A percentile compares a stretch with the other conserved stretches of the same genome.
phyloP scores from a whole-genome alignment of 148 eudicot genomes.

The Chenopodium suecicum region DNA sequence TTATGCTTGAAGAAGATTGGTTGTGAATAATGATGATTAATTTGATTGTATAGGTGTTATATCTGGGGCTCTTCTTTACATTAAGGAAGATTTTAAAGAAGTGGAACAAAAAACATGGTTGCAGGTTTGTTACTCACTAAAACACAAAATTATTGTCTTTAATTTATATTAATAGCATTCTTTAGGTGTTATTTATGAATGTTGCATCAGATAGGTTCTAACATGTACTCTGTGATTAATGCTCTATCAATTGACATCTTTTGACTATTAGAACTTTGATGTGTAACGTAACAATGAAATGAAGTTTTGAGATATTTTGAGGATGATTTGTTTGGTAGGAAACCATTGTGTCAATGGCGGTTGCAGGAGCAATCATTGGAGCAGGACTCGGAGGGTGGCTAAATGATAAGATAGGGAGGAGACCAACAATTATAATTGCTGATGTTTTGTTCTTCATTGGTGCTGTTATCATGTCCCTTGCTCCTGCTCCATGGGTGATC shows the following conservation, averaged over 20 bases:
- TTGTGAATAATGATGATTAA: not conserved
- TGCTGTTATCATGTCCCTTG: conserved; percentile 39
- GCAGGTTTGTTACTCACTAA: conserved; percentile 18
- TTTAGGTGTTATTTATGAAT: not conserved
- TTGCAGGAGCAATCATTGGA: conserved; percentile 46
- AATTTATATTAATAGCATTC: not conserved
- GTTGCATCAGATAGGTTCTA: not conserved
- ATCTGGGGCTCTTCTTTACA: conserved; percentile 38
- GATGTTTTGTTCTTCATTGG: conserved; percentile 39
- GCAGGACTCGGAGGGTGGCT: conserved; percentile 42
- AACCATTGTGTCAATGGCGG: conserved; percentile 43
- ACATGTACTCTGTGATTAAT: too few species aligned
- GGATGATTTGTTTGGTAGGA: conserved; percentile 22
- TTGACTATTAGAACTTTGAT: not conserved
- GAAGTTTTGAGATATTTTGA: not conserved
- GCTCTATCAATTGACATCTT: not conserved
- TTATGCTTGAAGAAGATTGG: too few species aligned
- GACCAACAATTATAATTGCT: conserved; percentile 32
- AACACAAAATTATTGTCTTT: too few species aligned
- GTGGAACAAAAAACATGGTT: conserved; percentile 33
- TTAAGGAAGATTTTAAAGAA: conserved; percentile 33
- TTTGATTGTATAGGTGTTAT: conserved; percentile 24
- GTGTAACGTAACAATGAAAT: not conserved
- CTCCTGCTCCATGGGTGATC: conserved; percentile 43
- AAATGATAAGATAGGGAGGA: conserved; percentile 38